Base-by-base conservation (phyloP, 2,329 filamentous ascomycete genomes). In the Fusarium sp. region DNA sequence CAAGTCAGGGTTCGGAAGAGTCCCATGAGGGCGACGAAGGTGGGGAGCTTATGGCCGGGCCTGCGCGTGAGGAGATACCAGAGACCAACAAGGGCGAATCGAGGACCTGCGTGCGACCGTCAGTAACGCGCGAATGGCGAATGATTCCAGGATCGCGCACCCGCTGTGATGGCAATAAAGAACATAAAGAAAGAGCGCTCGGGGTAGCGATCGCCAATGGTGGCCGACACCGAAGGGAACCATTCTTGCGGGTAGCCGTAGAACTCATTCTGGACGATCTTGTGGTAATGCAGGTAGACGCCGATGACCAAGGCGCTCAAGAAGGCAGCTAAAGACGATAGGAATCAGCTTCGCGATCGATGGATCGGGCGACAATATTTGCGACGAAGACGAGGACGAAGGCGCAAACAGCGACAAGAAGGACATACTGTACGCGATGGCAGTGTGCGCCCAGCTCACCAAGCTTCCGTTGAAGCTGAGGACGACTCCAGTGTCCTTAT, bases 241-340 rank as follows among this genome's bases (percentile, higher is more conserved):
- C 95, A 98, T 87, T 98, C 95, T 76, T 97, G 88, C 2, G 95
- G 95, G 81, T 97, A 98, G 77, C 94, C 94, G 83, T 95, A 97
- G 85, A 95, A 93, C 84, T 99, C 95, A 84, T 99, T 99, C 84
- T 98, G 88, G 65, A 99, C 96, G 77, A 99, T 99, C 87, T 99
- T 99, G 80, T 93, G 90, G 85, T 96, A 98, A 85, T 99, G 96
- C 58, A 99, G 89, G 64, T 87, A 89, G 65, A 92, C 87, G 75
- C 96, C 96, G 71, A 97, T 91, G 65, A 96, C 82, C 75, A 98
- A 87, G 69, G 96, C 96, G 81, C 94, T 94, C 73, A 97, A 74
- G 81, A 98, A 98, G 66, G 96, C 95, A 79, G 89, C 93, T 94
- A 77, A 45, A 72, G 54, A n/a, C 27, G 59, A 22, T 8, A 64